Evolutionary conservation across 2,329 filamentous ascomycete genomes (phyloP), one percentile per base, ranked within the genome.

Genomic region (Pseudodiploospora longispora): DNA sequence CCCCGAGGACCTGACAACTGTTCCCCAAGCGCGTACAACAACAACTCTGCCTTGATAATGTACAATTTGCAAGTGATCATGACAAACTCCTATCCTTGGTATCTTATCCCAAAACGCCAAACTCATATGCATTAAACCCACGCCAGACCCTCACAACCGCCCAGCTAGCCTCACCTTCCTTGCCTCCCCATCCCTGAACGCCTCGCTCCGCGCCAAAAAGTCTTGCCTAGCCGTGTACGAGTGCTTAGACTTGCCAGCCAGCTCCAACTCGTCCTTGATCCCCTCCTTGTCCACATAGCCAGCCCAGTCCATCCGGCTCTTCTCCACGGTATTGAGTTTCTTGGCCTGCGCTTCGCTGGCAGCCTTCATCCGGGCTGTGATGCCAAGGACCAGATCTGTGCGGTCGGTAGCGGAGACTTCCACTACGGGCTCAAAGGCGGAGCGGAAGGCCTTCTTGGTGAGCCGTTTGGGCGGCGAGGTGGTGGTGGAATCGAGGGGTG

Each of bases 221-320:
- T 81, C 79, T 61, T 84, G 74, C 39, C 80, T 67, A 19, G 72
- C 73, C 2, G 75, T 71, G 57, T 77, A 85, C 27, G 78, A 81
- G 49, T 74, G 72, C 64, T 84, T 85, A 32, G 76, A 77, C 64
- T 76, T 77, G 46, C 80, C 78, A 27, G 81, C 80, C 38, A 81
- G 67, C 61, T 75, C 74, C 46, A 85, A 67, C 60, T 85, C 82
- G 61, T 85, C 80, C 59, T 80, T 74, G 63, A 85, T 81, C 6
- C 82, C 82, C 60, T 83, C 81, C 59, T 82, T 77, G 63, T 85
- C 82, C 46, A 85, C 82, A 54, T 76, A 85, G 9, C 80, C 80
- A 3, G 81, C 82, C 82, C 82, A 85, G 61, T 85, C 82, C 75
- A 85, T 81, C 42, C 79, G 72, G 54, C 79, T 83, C 72, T 85